Evolutionary conservation across 208 protist species (phyloP).

Genomic region (Trypanosoma mega): DNA sequence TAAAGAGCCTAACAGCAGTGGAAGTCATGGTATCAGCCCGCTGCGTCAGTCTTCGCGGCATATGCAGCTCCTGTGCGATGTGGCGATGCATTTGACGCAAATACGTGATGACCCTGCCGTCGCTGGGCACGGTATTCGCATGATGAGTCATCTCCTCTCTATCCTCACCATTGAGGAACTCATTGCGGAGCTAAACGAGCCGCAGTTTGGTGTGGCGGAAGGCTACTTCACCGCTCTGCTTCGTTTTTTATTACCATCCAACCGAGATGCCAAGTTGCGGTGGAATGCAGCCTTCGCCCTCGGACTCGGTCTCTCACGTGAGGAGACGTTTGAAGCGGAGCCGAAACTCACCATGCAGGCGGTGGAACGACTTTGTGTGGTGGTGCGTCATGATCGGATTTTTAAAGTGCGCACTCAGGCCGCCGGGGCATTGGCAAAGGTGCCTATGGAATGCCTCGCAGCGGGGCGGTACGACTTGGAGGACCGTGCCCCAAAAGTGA

Average conservation of each 20-base stretch:
- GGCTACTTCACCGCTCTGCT: slow-evolving; percentile 64
- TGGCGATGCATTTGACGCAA: slow-evolving; percentile 53
- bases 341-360: slow-evolving; percentile 43
- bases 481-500: slow-evolving; percentile 48
- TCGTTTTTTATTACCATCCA: slow-evolving; percentile 35
- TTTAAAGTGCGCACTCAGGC: slow-evolving; percentile 88
- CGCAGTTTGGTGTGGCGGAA: slow-evolving; percentile 52
- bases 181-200: slow-evolving; percentile 53
- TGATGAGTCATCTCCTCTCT: slow-evolving; percentile 73
- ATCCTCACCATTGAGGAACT: slow-evolving; percentile 61
- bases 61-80: slow-evolving; percentile 47
- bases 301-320: slow-evolving; percentile 48
- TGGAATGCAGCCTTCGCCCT: slow-evolving; percentile 80
- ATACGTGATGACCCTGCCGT: slow-evolving; percentile 38
- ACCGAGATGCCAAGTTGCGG: slow-evolving; percentile 64
- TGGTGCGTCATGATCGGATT: slow-evolving; percentile 58
- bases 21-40: background rate
- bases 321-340: slow-evolving; percentile 70
- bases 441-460: slow-evolving; percentile 28
- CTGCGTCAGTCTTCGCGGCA: slow-evolving; percentile 21
- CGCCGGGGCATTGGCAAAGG: slow-evolving; percentile 44
- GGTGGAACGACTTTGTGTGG: slow-evolving; percentile 47
- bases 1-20: background rate
- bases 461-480: slow-evolving; percentile 31
- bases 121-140: slow-evolving; percentile 76